Evolutionary conservation across 257 asterid genomes (phyloP).

Genomic region (Solanum dulcamara): DNA sequence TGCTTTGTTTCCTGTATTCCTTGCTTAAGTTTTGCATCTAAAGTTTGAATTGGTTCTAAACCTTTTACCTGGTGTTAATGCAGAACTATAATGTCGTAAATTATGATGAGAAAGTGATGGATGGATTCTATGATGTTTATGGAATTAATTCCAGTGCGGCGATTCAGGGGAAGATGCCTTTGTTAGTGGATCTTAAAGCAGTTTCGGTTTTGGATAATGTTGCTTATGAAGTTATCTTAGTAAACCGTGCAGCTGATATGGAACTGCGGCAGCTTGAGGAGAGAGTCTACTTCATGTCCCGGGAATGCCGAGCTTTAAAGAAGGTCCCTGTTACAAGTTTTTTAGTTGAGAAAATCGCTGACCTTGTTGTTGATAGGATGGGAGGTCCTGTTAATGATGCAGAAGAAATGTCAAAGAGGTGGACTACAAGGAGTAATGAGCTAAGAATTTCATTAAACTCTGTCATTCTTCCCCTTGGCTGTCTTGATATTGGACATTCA

Average conservation of each 20-base stretch:
- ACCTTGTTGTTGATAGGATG: constrained; percentile 71
- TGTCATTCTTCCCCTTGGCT: constrained; percentile 70
- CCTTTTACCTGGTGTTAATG: constrained; percentile 18
- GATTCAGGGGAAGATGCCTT: constrained; percentile 67
- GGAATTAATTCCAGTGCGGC: constrained; percentile 55
- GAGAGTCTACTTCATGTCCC: constrained; percentile 46
- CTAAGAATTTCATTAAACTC: constrained; percentile 39
- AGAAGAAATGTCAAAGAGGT: constrained; percentile 75
- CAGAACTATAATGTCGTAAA: constrained; percentile 82
- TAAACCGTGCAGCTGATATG: constrained; percentile 54
- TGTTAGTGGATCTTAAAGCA: constrained; percentile 59
- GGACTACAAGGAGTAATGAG: constrained; percentile 67
- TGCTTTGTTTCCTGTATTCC: neutral
- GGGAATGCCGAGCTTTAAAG: constrained; percentile 42
- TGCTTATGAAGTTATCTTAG: constrained; percentile 71
- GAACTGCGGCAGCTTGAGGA: constrained; percentile 81
- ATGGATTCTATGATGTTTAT: constrained; percentile 89
- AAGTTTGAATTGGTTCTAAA: neutral
- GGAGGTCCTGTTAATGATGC: constrained; percentile 93
- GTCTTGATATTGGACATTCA: constrained; percentile 91
- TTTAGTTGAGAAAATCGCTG: constrained; percentile 69
- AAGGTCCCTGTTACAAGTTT: constrained; percentile 36
- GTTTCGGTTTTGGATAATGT: constrained; percentile 42
- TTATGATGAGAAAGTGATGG: constrained; percentile 80
- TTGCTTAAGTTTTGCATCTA: neutral